Conservation (phyloP, 1,139 yeast species). For the Hanseniaspora sp. region DNA sequence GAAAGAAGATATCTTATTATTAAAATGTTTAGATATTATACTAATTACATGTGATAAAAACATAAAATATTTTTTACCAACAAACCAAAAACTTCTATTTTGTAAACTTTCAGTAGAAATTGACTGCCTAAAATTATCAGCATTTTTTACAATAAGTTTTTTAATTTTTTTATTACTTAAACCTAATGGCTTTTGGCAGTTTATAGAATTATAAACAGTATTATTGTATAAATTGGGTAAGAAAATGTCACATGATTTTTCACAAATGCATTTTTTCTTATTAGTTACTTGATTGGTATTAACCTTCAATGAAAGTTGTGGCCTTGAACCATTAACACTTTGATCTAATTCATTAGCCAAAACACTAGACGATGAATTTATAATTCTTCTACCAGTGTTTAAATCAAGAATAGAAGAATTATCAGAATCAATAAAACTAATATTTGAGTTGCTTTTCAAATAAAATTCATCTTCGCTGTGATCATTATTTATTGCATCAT, state of each 20-base stretch:
- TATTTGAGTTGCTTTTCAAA: not conserved
- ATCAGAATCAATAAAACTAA: not conserved
- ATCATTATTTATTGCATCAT: not conserved
- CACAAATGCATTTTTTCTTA: slow-evolving; percentile 3
- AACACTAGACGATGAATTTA: not conserved
- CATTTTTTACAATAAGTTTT: slow-evolving; percentile 10
- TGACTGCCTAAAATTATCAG: slow-evolving; percentile 12
- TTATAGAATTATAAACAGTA: slow-evolving; percentile 4
- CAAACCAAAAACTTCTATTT: slow-evolving; percentile 12
- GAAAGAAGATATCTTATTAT: not conserved
- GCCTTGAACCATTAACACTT: not conserved
- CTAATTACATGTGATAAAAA: not conserved
- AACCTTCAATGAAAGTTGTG: not conserved
- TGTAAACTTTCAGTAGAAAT: not conserved
- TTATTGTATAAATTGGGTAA: slow-evolving; percentile 7
- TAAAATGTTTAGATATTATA: not conserved
- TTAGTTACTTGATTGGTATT: not conserved
- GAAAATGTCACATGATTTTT: not conserved
- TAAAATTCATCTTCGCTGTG: slow-evolving; percentile 11
- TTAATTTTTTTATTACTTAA: slow-evolving; percentile 8
- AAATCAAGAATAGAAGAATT: slow-evolving; percentile 8
- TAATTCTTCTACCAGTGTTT: not conserved
- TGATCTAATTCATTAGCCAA: not conserved
- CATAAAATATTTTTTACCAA: slow-evolving; percentile 5
- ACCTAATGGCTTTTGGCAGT: slow-evolving; percentile 6